Evolutionary conservation across 2,329 filamentous ascomycete species (phyloP).

Genomic region (Aspergillus sp.): DNA sequence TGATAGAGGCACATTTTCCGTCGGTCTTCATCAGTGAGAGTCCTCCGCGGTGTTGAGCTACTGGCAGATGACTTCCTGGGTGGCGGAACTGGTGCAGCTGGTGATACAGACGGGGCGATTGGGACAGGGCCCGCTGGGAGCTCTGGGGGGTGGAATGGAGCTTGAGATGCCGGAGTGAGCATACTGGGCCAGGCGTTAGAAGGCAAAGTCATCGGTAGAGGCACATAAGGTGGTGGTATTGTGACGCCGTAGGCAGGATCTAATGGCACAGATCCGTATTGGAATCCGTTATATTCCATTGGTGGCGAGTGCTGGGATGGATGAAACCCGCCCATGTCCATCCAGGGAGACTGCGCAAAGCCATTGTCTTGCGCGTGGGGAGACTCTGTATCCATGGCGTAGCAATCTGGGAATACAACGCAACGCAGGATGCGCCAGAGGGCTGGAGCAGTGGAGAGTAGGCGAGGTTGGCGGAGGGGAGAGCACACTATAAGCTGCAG

Average conservation of each 20-base stretch:
- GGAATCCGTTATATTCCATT: conserved; percentile 67
- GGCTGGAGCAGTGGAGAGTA: conserved; percentile 22
- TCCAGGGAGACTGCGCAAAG: conserved; percentile 47
- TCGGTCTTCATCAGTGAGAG: conserved; percentile 86
- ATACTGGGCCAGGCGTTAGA: conserved; percentile 75
- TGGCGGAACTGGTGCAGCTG: conserved; percentile 44
- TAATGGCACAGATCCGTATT: conserved; percentile 63
- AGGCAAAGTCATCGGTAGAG: conserved; percentile 71
- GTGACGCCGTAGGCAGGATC: conserved; percentile 57
- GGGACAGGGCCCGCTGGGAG: conserved; percentile 60
- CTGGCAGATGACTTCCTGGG: conserved; percentile 14
- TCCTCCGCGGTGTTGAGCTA: conserved; percentile 71
- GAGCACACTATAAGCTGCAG: conserved; percentile 2
- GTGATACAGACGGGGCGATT: conserved; percentile 54
- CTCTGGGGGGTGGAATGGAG: conserved; percentile 60
- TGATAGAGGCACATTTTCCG: conserved; percentile 92
- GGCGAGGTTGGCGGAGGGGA: conserved; percentile 19
- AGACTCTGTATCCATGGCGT: conserved; percentile 46
- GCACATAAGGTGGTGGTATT: conserved; percentile 56
- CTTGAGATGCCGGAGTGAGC: conserved; percentile 64
- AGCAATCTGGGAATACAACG: background rate
- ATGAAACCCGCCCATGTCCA: conserved; percentile 46
- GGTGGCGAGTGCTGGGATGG: conserved; percentile 66
- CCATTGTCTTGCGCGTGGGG: conserved; percentile 46
- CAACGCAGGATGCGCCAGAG: background rate